Percentiles rank a stretch among this genome's conserved stretches.
Conservation (phyloP, 768 basidiomycete genomes). For the Mrakia gelida region DNA sequence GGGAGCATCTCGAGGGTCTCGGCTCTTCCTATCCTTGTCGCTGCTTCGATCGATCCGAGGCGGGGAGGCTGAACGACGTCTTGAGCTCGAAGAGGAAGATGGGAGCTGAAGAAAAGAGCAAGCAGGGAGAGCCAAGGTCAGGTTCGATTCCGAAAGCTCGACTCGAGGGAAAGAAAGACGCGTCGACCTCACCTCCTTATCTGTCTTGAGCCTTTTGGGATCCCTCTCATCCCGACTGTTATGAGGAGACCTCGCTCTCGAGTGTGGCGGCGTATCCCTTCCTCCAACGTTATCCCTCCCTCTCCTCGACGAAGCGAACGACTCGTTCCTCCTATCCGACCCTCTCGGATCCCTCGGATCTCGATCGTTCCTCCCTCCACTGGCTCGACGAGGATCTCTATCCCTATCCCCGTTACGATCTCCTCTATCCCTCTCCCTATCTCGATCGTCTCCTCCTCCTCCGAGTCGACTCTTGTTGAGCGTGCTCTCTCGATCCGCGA, state of each 20-base stretch:
- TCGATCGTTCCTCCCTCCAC: constrained; percentile 12
- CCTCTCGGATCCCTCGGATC: neutral
- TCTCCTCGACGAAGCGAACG: neutral
- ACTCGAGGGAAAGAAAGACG: neutral
- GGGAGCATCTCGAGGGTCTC: too few relatives aligned
- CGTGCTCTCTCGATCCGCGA: constrained; percentile 71
- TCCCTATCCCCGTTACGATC: constrained; percentile 52
- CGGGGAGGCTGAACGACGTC: too few relatives aligned
- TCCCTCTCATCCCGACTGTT: neutral
- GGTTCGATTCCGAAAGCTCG: neutral
- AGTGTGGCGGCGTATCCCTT: neutral
- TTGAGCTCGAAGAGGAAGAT: too few relatives aligned
- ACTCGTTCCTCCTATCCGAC: neutral
- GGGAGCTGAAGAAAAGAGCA: too few relatives aligned
- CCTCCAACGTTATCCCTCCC: neutral
- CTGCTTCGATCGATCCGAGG: too few relatives aligned
- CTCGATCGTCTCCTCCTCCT: constrained; percentile 70
- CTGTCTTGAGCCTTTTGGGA: constrained; percentile 1
- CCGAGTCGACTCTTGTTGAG: constrained; percentile 76
- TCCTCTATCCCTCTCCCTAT: constrained; percentile 52
- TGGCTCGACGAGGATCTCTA: constrained; percentile 36
- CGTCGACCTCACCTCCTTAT: neutral
- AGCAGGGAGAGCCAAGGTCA: neutral
- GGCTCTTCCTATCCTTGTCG: too few relatives aligned
- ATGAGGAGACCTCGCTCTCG: constrained; percentile 4